Evolutionary conservation across 2,329 filamentous ascomycete species (phyloP).

Genomic region (Alternaria triticimaculans): DNA sequence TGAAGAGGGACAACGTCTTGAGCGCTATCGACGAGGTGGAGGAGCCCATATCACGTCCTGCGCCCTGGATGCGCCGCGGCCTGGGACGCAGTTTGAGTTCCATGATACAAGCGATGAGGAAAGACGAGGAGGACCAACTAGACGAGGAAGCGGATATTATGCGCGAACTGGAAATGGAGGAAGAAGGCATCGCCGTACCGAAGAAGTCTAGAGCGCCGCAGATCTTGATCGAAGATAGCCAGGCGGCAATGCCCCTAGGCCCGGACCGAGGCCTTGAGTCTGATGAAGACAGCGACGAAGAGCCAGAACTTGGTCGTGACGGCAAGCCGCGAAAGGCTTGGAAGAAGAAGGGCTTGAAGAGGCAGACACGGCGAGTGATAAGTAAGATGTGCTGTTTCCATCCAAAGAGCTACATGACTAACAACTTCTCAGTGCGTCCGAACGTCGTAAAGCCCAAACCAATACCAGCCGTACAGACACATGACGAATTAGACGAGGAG

Average conservation of each 20-base stretch:
- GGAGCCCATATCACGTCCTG: conserved; percentile 41
- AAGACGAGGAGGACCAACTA: conserved; percentile 58
- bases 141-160: conserved; percentile 79
- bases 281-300: conserved; percentile 63
- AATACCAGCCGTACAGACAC: conserved; percentile 24
- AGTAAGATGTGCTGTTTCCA: conserved; percentile 45
- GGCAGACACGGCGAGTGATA: conserved; percentile 73
- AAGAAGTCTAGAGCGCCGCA: conserved; percentile 38
- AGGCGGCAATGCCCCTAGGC: conserved; percentile 53
- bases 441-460: conserved; percentile 54
- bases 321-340: conserved; percentile 68
- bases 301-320: conserved; percentile 56
- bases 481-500: conserved; percentile 42
- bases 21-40: conserved; percentile 63
- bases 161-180: conserved; percentile 69
- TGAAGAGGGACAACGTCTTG: conserved; percentile 62
- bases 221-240: conserved; percentile 53
- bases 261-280: conserved; percentile 57
- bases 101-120: conserved; percentile 73
- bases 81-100: conserved; percentile 75
- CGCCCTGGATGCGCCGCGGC: conserved; percentile 52
- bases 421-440: conserved; percentile 47
- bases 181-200: conserved; percentile 30
- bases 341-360: conserved; percentile 86
- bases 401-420: conserved; percentile 17